Base-by-base conservation (phyloP, 1,139 yeast species). In the Hyphopichia fennica region DNA sequence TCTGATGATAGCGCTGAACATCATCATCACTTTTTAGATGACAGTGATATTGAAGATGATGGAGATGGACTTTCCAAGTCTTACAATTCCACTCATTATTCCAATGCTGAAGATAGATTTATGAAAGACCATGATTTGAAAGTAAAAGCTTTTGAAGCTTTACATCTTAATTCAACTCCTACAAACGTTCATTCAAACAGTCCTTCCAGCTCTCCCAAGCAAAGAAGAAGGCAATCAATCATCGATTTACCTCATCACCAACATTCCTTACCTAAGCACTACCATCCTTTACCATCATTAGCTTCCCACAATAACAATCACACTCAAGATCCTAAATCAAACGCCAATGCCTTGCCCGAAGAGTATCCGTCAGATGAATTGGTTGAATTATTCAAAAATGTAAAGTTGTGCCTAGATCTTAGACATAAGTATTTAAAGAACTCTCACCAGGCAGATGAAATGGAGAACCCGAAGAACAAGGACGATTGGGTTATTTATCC, bases 401-500 rank as follows among this genome's bases (percentile, higher is more conserved):
- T 95, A 27, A 79, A 81, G 47, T 69, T 74, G 32, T 87, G 97
- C 57, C 75, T 93, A 47, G 83, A 79, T 17, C 60, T 87, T 45
- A 82, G 99, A 59, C 83, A 80, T 53, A 86, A 84, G 60, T 95
- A 91, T 59, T 85, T 87, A 63, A 58, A 65, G 1, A 54, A 79
- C 6, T 89, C 97, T 0, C 54, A 81, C 41, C 99, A 95, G 66
- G 41, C 47, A 1, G 70, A 81, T 38, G 88, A 85, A 38, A 62
- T 66, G 37, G 84, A 81, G 49, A 93, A 95, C 61, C 99, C 99
- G 1, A 90, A 90, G 60, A 91, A 93, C 61, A 53, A 50, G 23
- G 72, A 67, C 22, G 67, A 63, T 35, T 95, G 99, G 98, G 59
- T 60, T 14, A 82, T 95, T 39, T 91, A 91, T 58, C 99, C 99